These are phyloP conservation scores for Intubia oerlemansii DNA, from an alignment of 2,329 filamentous ascomycete genomes.

Conservation along the genomic window DNA sequence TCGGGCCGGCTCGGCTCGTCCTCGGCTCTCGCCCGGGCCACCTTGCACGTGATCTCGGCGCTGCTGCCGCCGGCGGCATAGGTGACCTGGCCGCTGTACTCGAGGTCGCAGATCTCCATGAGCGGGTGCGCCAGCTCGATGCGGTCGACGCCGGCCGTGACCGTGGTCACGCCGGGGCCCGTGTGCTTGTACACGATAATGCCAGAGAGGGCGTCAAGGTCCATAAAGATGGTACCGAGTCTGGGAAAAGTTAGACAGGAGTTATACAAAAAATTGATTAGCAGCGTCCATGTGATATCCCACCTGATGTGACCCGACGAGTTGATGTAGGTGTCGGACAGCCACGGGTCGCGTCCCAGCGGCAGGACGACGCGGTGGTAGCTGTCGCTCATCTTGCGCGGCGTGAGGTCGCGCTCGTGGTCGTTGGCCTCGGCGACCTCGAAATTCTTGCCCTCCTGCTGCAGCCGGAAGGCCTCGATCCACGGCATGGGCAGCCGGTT, in stretches of 20 bases:
- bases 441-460: slow-evolving; percentile 20
- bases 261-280: no score
- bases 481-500: slow-evolving; percentile 30
- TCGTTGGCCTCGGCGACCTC: slow-evolving; percentile 9
- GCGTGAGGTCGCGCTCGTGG: slow-evolving; percentile 32
- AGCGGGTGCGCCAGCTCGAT: slow-evolving; percentile 44
- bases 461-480: slow-evolving; percentile 42
- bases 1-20: slow-evolving; percentile 28
- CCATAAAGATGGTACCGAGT: slow-evolving; percentile 57
- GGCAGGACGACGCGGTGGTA: slow-evolving; percentile 49
- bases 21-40: slow-evolving; percentile 41
- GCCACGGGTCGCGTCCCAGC: slow-evolving; percentile 52
- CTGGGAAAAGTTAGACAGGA: neutral
- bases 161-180: slow-evolving; percentile 30
- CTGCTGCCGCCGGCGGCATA: slow-evolving; percentile 55
- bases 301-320: slow-evolving; percentile 47
- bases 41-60: slow-evolving; percentile 53
- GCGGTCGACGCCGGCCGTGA: slow-evolving; percentile 26
- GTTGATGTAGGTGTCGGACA: slow-evolving; percentile 61
- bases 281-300: neutral
- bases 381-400: slow-evolving; percentile 51
- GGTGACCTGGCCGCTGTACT: slow-evolving; percentile 39
- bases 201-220: slow-evolving; percentile 56
- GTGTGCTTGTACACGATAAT: slow-evolving; percentile 52
- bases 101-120: slow-evolving; percentile 58